Evolutionary conservation across 306 rosid species (phyloP), one percentile per base, ranked within the genome.

Genomic region (Castanospermum australe): DNA sequence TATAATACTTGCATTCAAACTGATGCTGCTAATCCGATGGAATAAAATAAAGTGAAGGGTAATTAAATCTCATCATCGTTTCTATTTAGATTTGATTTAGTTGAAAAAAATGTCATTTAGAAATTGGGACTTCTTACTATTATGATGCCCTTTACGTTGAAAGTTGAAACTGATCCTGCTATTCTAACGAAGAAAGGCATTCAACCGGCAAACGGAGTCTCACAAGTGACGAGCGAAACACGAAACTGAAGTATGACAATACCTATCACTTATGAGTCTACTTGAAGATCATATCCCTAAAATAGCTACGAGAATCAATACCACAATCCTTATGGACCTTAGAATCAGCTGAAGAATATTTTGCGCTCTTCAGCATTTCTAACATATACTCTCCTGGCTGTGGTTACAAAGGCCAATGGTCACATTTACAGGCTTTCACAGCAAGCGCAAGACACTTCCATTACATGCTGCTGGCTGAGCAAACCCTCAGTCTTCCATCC

Each of bases 371-470:
- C 75, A 48, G 41, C 63, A 45, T 36, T 64, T 65, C 66, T 36
- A 41, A 12, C 59, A 9, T 8, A 20, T 20, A 17, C 59, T 51
- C 44, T 22, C 57, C 56, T 42, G 28, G 38, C 25, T 42, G 71
- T 69, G 82, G 41, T 57, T 67, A 55, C 67, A 28, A 18, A 28
- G 60, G 36, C 39, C 6, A 32, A 28, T 59, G 21, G 51, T 59
- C 45, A 33, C 69, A 18, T n/a, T 28, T 24, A 42, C 52, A 54
- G 62, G 75, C 67, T 67, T 67, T 66, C 75, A n/a, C 44, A 52
- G 52, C 25, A 4, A 32, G 75, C 66, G 44, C 41, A 57, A 11
- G 32, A 18, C 52, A 15, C 41, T n/a, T 72, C 1, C 3, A 59
- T 44, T 55, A 21, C 45, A 13, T 15, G 79, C 17, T 32, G 69